Evolutionary conservation across 495 filamentous ascomycete genomes (phyloP).

Genomic region (Letharia lupina): DNA sequence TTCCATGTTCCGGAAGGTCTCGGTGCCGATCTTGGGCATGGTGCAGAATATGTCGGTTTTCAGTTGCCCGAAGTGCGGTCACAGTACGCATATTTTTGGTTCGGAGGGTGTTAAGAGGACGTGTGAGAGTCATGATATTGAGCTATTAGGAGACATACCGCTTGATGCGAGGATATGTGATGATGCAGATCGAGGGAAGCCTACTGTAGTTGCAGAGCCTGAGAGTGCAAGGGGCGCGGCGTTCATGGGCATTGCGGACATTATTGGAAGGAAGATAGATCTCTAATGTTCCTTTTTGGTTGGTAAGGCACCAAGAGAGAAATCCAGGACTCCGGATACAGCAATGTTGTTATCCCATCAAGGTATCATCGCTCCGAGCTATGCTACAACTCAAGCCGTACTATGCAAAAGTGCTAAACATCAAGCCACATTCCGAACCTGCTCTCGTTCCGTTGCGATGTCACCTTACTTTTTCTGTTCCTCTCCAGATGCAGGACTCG

Average conservation of each 20-base stretch:
- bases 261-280: slow-evolving; percentile 47
- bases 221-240: slow-evolving; percentile 59
- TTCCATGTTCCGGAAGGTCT: slow-evolving; percentile 80
- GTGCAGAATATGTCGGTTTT: slow-evolving; percentile 94
- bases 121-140: slow-evolving; percentile 57
- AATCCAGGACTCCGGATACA: background rate
- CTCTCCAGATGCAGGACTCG: slow-evolving; percentile 17
- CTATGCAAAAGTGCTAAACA: slow-evolving; percentile 11
- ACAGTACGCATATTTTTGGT: slow-evolving; percentile 73
- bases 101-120: slow-evolving; percentile 39
- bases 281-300: background rate
- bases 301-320: no score
- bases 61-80: slow-evolving; percentile 66
- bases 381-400: background rate
- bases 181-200: slow-evolving; percentile 81
- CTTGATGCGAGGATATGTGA: slow-evolving; percentile 79
- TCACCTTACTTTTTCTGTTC: background rate
- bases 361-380: slow-evolving; percentile 2
- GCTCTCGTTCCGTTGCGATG: background rate
- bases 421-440: background rate
- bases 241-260: slow-evolving; percentile 62
- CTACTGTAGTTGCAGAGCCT: slow-evolving; percentile 82
- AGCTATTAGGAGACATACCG: slow-evolving; percentile 81
- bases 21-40: slow-evolving; percentile 73
- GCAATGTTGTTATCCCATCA: background rate